Evolutionary conservation across 140 eudicot genomes (phyloP).

Genomic region (Anethum foeniculum): DNA sequence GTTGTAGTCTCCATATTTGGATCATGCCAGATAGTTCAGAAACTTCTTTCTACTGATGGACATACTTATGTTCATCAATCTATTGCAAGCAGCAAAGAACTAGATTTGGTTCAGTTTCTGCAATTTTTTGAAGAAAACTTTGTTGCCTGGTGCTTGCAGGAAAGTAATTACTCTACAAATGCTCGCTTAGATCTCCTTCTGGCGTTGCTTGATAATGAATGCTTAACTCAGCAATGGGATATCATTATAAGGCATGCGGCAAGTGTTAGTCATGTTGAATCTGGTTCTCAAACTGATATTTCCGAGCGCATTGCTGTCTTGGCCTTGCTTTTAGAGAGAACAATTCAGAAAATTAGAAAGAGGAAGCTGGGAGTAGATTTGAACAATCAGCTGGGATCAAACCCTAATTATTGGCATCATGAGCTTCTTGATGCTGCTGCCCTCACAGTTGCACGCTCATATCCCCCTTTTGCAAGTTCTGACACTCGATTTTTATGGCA

Average conservation of each 20-base stretch:
- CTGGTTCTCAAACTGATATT: slow-evolving; percentile 13
- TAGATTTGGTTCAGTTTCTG: slow-evolving; percentile 45
- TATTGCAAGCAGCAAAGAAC: slow-evolving; percentile 20
- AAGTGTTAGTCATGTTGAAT: slow-evolving; percentile 18
- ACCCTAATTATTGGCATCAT: slow-evolving; percentile 53
- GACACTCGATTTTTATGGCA: slow-evolving; percentile 56
- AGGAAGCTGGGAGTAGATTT: slow-evolving; percentile 13
- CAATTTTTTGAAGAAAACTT: slow-evolving; percentile 46
- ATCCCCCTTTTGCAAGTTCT: slow-evolving; percentile 50
- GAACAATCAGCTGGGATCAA: slow-evolving; percentile 3
- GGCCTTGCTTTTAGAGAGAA: slow-evolving; percentile 73
- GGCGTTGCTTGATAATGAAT: slow-evolving; percentile 61
- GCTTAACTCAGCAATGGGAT: slow-evolving; percentile 71
- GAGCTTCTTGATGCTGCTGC: slow-evolving; percentile 62
- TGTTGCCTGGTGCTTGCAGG: slow-evolving; percentile 70
- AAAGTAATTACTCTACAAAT: slow-evolving; percentile 32
- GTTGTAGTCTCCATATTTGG: slow-evolving; percentile 58
- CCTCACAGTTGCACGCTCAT: slow-evolving; percentile 36
- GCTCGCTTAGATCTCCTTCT: slow-evolving; percentile 76
- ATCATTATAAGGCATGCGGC: slow-evolving; percentile 49
- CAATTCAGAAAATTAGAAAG: slow-evolving; percentile 37
- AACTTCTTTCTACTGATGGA: slow-evolving; percentile 26
- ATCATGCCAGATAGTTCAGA: slow-evolving; percentile 46
- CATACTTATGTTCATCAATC: slow-evolving; percentile 12
- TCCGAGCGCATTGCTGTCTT: slow-evolving; percentile 27